Evolutionary conservation across 73 alveolate species (phyloP).

Genomic region (Durusdinium trenchii): DNA sequence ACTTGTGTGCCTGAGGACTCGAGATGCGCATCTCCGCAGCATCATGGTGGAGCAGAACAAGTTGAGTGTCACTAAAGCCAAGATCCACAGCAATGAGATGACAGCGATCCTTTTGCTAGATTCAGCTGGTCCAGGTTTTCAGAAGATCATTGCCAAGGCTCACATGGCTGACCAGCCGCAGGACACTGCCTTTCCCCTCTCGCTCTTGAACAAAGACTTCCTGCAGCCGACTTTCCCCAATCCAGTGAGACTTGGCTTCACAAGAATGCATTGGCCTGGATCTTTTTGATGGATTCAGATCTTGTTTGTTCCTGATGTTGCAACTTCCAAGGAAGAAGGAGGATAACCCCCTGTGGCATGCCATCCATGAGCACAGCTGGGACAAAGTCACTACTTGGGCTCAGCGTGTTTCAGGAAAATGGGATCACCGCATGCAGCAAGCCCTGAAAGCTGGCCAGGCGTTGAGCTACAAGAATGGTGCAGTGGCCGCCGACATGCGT

Average conservation of each 20-base stretch:
- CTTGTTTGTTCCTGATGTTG: neutral
- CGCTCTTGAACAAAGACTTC: neutral
- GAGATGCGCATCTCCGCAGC: neutral
- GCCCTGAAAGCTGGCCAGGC: neutral
- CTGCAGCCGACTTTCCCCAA: neutral
- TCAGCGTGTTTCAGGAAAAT: neutral
- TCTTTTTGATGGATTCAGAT: too few species aligned
- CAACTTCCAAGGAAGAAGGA: neutral
- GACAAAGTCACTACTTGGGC: neutral
- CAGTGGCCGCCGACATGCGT: neutral
- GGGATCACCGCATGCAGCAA: neutral
- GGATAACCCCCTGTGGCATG: neutral
- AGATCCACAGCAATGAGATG: neutral
- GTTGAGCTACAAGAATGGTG: neutral
- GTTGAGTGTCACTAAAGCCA: neutral
- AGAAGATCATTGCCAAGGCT: neutral
- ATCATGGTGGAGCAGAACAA: neutral
- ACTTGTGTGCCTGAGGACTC: neutral
- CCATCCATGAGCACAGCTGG: neutral
- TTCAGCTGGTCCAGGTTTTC: neutral
- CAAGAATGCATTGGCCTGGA: neutral
- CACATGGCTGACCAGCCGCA: neutral
- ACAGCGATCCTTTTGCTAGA: neutral
- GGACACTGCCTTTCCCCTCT: neutral
- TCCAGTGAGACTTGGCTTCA: neutral